Evolutionary conservation across 371 early-diverging fungal species (phyloP), one percentile per base, ranked within the genome.

Genomic region (Rhizopus stolonifer): DNA sequence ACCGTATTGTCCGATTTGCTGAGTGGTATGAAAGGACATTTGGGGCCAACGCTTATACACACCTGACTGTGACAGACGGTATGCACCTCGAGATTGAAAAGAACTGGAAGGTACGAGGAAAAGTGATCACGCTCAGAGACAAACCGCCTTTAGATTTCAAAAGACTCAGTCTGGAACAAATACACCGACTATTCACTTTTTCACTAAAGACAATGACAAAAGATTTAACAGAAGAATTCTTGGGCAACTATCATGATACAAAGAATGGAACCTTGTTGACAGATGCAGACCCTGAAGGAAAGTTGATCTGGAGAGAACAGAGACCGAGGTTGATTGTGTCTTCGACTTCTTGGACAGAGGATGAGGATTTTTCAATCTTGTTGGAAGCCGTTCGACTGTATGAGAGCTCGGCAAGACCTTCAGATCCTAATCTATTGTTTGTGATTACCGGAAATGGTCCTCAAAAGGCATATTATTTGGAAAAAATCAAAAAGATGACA

Each of bases 371-470:
- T 65, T 74, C 77, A 11, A 55, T 95, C 4, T 65, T 98, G 46
- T 66, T 94, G 23, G 74, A 83, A 1, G 94, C 94, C 0, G 65
- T 90, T 10, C 66, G 73, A 39, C 49, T 66, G 31, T 92, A 92
- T 64, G 73, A 80, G 22, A 58, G 50, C 9, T 24, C 34, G 23
- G 72, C 66, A 2, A 52, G 39, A 18, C 33, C 55, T 10, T 45
- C 57, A 6, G 74, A 80, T 53, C 90, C 92, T 23, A 57, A 69
- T 24, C 58, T 96, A 29, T 61, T 87, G 32, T 81, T 95, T 64
- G 81, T 96, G 1, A 92, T 98, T 45, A 96, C 98, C 0, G 98
- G 98, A 23, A 91, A 91, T 46, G 98, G 98, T 0, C 96, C 96
- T 2, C 70, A 81, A 52, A 85, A 87, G 58, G 77, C 68, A 23